These are phyloP conservation scores for Penicillium sp. DNA, from an alignment of 2,329 filamentous ascomycete genomes.

Conservation along the genomic window DNA sequence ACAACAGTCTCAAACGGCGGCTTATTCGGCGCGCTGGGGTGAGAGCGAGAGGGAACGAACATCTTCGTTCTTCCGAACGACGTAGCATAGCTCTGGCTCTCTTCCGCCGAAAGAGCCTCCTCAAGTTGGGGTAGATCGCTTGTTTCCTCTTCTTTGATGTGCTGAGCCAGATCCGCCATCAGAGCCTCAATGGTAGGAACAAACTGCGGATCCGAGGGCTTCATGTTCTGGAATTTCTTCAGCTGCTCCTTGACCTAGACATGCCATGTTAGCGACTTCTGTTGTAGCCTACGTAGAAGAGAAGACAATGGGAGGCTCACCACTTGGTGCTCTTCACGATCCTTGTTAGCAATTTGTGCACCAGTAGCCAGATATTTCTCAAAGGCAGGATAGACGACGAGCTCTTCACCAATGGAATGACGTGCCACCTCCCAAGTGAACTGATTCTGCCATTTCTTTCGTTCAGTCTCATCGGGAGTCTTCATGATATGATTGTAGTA, in stretches of 20 bases:
- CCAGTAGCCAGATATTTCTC: slow-evolving; percentile 43
- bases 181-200: background rate
- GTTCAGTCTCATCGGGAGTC: background rate
- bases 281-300: background rate
- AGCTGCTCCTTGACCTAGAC: background rate
- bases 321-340: background rate
- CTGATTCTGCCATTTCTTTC: slow-evolving; percentile 44
- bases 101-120: background rate
- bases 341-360: background rate
- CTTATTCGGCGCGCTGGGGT: slow-evolving; percentile 48
- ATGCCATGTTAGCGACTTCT: background rate
- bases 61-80: slow-evolving; percentile 50
- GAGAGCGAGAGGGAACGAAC: slow-evolving; percentile 50
- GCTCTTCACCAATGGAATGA: slow-evolving; percentile 49
- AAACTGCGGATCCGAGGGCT: background rate
- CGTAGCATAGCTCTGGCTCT: background rate
- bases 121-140: background rate
- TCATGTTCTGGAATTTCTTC: background rate
- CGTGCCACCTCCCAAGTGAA: slow-evolving; percentile 51
- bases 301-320: background rate
- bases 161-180: background rate
- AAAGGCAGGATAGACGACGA: slow-evolving; percentile 52
- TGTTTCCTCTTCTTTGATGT: background rate
- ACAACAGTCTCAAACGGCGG: slow-evolving; percentile 55
- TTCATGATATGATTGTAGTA: background rate